Percentiles rank a stretch among this genome's conserved stretches.
Conservation (phyloP, 1,284 basidiomycete species). For the Boletus sp. region DNA sequence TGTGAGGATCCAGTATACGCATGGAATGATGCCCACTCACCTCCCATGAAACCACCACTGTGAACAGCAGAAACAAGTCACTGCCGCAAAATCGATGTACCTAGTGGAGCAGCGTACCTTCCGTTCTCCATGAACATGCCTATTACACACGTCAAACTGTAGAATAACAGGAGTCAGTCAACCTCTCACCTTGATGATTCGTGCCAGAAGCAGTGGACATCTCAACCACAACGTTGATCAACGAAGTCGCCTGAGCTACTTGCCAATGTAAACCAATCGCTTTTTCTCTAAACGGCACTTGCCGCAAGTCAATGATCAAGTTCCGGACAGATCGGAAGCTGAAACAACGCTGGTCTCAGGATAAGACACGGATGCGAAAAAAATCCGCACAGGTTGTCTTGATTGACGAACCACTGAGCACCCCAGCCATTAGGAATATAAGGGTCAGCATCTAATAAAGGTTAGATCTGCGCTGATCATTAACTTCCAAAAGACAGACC, state of each 20-base stretch:
- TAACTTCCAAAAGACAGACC: constrained; percentile 29
- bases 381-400: constrained; percentile 43
- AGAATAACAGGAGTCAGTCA: constrained; percentile 6
- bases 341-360: neutral
- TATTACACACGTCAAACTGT: constrained; percentile 35
- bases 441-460: constrained; percentile 39
- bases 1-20: constrained; percentile 32
- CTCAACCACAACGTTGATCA: constrained; percentile 51
- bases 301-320: constrained; percentile 44
- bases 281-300: constrained; percentile 44
- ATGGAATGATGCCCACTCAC: constrained; percentile 20
- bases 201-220: constrained; percentile 44
- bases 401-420: constrained; percentile 44
- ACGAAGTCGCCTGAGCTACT: constrained; percentile 74
- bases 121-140: constrained; percentile 58
- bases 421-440: constrained; percentile 36
- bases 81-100: constrained; percentile 8
- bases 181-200: constrained; percentile 41
- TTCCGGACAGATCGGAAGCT: constrained; percentile 45
- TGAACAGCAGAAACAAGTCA: neutral
- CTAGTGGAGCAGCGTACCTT: constrained; percentile 47
- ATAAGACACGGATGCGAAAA: neutral
- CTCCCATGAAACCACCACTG: constrained; percentile 57
- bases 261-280: constrained; percentile 74
- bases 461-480: neutral